phyloP scores from a whole-genome alignment of 176 grass and related monocot species.

The Cymbopogon citratus region DNA sequence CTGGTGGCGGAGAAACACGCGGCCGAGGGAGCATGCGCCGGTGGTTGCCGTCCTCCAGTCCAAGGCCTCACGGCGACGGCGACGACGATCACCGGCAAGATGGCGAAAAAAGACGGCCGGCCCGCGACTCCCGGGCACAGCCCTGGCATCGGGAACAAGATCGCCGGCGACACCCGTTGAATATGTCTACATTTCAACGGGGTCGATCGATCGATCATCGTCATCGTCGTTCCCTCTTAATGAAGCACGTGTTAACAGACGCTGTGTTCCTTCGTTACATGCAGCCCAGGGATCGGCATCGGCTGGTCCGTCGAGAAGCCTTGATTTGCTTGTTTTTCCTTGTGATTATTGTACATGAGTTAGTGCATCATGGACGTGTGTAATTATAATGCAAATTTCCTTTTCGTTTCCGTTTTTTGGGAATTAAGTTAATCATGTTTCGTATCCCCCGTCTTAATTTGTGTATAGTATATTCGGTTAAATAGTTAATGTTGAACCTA shows the following conservation, averaged over 20 bases:
- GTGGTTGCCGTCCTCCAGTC: background rate
- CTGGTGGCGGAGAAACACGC: background rate
- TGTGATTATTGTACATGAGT: background rate
- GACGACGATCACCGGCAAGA: background rate
- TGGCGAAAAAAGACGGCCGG: slow-evolving; percentile 28
- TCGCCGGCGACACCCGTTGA: slow-evolving; percentile 20
- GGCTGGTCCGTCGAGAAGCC: too few relatives aligned
- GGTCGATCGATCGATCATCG: too few relatives aligned
- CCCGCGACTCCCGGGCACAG: slow-evolving; percentile 56
- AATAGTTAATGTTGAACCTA: too few relatives aligned
- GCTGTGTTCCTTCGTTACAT: too few relatives aligned
- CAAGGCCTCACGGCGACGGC: background rate
- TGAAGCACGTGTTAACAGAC: too few relatives aligned
- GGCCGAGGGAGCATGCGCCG: background rate
- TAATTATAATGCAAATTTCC: background rate
- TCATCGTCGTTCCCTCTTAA: too few relatives aligned
- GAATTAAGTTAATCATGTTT: background rate
- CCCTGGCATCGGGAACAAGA: slow-evolving; percentile 58
- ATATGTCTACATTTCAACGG: too few relatives aligned
- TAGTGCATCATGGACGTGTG: background rate
- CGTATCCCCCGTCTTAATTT: background rate
- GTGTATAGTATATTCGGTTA: too few relatives aligned
- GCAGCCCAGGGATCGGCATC: background rate
- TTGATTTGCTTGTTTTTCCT: background rate
- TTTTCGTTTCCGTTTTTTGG: background rate